These are phyloP conservation scores for Corchorus olitorius DNA, from an alignment of 345 rosid species.

Conservation along the genomic window DNA sequence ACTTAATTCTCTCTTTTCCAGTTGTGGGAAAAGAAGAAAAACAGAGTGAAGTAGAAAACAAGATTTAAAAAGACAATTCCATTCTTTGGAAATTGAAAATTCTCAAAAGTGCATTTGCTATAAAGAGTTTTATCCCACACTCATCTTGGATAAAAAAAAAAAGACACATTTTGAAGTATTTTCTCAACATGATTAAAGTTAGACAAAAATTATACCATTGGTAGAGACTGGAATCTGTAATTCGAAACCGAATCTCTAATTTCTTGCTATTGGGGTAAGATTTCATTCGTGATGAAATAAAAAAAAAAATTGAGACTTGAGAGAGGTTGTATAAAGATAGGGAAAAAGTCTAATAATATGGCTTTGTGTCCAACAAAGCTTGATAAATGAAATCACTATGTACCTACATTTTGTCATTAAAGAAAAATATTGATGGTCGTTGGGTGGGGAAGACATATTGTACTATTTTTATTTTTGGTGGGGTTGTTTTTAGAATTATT, in stretches of 20 bases:
- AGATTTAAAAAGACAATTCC: not conserved
- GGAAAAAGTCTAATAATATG: not conserved
- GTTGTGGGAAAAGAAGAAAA: not conserved
- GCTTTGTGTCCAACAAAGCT: not conserved
- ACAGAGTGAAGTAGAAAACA: not conserved
- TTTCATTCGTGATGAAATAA: not conserved
- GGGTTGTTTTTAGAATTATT: slow-evolving; percentile 21
- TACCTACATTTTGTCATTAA: not conserved
- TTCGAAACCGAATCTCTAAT: not conserved
- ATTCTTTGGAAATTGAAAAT: not conserved
- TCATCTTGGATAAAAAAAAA: too few relatives aligned
- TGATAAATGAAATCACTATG: not conserved
- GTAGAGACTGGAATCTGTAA: not conserved
- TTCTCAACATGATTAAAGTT: not conserved
- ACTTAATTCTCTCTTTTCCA: not conserved
- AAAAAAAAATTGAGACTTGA: not conserved
- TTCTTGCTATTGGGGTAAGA: not conserved
- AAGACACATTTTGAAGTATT: slow-evolving; percentile 19
- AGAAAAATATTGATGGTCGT: not conserved
- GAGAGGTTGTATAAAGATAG: not conserved
- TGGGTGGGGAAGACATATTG: slow-evolving; percentile 10
- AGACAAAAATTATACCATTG: not conserved
- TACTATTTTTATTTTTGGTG: not conserved
- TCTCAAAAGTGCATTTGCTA: too few relatives aligned
- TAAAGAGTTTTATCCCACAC: too few relatives aligned